Evolutionary conservation across 306 rosid genomes (phyloP), one percentile per base, ranked within the genome.

Genomic region (Cucumis hystrix): DNA sequence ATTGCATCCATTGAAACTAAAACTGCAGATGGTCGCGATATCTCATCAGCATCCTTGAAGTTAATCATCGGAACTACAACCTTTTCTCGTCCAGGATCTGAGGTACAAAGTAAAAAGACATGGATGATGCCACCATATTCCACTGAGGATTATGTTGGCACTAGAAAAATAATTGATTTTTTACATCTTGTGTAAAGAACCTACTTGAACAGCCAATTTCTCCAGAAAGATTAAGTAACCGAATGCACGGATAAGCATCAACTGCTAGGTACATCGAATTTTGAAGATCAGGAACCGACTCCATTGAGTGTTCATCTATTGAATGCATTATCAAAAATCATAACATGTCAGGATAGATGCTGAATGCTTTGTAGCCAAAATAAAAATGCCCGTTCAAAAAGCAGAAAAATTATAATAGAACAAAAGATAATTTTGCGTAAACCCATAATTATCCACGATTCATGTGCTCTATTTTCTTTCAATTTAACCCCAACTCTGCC

Each of bases 201-300:
- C 78, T 72, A 93, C 98, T 93, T 41, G 98, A 87, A 86, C 98
- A 93, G 79, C 98, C 98, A 60, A 91, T 91, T 35, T 84, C 82
- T 80, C 97, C 98, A 74, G 98, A 90, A 20, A 87, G 88, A 87
- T 82, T 93, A 7, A 93, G 86, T 61, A 93, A 76, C 40, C 96
- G 90, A 12, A 93, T 96, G 67, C 98, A 93, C 62, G 98, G 97
- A 85, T 37, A 82, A 52, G 90, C 93, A 43, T 84, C 91, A 64
- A 91, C 84, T 52, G 78, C 81, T 58, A 84, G 83, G 83, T 93
- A 93, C 97, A 93, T 93, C 20, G 94, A 87, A 82, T 84, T 88
- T 80, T 90, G 96, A 78, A 93, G 97, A 86, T 93, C 98, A 3
- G 98, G 98, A 79, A 93, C 98, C 18, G 98, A 93, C 80, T 91